These are phyloP conservation scores for Solanum sejunctum DNA, from an alignment of 257 asterid species.

Conservation along the genomic window DNA sequence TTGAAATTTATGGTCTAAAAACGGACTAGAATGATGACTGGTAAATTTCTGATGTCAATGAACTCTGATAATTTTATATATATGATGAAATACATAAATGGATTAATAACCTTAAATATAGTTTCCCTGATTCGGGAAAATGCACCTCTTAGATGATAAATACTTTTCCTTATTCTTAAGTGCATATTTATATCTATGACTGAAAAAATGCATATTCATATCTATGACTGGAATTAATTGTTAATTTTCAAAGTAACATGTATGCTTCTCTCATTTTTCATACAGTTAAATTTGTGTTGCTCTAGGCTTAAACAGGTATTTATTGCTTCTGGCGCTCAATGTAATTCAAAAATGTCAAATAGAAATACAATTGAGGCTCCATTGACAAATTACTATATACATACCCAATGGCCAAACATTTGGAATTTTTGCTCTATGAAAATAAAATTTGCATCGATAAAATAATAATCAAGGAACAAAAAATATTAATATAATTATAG, in stretches of 20 bases:
- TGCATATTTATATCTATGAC: background rate
- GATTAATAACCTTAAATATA: background rate
- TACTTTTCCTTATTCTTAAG: background rate
- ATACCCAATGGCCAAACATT: constrained; percentile 43
- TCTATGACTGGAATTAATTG: background rate
- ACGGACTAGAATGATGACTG: background rate
- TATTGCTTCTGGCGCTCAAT: constrained; percentile 47
- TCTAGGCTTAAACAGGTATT: constrained; percentile 33
- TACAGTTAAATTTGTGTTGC: background rate
- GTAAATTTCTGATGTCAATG: background rate
- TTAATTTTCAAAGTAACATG: background rate
- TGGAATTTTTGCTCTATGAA: background rate
- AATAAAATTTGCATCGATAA: too few relatives aligned
- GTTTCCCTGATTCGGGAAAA: background rate
- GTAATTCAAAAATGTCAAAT: constrained; percentile 28
- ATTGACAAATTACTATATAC: constrained; percentile 32
- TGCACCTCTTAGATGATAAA: background rate
- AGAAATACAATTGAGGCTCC: constrained; percentile 71
- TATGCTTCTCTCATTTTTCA: background rate
- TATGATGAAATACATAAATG: background rate
- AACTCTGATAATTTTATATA: background rate
- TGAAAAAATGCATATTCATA: too few relatives aligned
- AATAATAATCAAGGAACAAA: too few relatives aligned
- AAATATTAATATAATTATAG: too few relatives aligned
- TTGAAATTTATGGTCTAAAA: too few relatives aligned